Evolutionary conservation across 352 stramenopile species (phyloP).

Genomic region (Pythium pyrilobum): DNA sequence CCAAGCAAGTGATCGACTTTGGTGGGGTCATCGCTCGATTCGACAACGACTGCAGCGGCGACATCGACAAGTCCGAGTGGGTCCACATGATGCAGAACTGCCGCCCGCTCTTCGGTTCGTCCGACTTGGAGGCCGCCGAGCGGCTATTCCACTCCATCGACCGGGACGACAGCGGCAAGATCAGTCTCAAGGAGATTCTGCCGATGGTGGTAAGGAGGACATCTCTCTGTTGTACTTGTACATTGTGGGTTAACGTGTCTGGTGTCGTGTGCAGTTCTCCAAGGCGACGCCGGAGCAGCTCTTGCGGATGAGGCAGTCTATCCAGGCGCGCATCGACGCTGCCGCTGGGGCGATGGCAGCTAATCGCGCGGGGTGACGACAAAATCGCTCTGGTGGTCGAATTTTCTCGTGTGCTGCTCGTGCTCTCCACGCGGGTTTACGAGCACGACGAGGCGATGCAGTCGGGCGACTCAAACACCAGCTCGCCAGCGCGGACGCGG

Average conservation of each 20-base stretch:
- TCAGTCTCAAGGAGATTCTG: constrained; percentile 45
- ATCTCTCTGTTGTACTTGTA: constrained; percentile 1
- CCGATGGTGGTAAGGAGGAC: constrained; percentile 34
- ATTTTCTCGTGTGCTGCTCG: background rate
- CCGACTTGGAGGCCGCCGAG: constrained; percentile 26
- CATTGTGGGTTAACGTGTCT: background rate
- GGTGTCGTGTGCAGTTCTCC: constrained; percentile 26
- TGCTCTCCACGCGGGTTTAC: background rate
- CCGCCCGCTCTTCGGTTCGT: constrained; percentile 11
- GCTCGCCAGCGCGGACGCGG: constrained; percentile 27
- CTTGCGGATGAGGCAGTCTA: constrained; percentile 32
- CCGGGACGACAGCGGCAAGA: constrained; percentile 40
- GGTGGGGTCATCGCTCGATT: constrained; percentile 38
- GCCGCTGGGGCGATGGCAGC: background rate
- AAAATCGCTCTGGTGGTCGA: no score
- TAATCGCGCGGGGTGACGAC: background rate
- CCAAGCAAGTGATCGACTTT: constrained; percentile 57
- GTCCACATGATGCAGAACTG: constrained; percentile 37
- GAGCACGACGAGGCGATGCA: constrained; percentile 36
- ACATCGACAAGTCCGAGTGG: constrained; percentile 55
- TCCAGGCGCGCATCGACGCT: constrained; percentile 19
- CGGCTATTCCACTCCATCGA: constrained; percentile 48
- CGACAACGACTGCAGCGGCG: constrained; percentile 50
- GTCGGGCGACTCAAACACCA: constrained; percentile 46
- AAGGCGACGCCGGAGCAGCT: constrained; percentile 46